Evolutionary conservation across 2,329 filamentous ascomycete species (phyloP).

Genomic region (Shiraia bambusicola): DNA sequence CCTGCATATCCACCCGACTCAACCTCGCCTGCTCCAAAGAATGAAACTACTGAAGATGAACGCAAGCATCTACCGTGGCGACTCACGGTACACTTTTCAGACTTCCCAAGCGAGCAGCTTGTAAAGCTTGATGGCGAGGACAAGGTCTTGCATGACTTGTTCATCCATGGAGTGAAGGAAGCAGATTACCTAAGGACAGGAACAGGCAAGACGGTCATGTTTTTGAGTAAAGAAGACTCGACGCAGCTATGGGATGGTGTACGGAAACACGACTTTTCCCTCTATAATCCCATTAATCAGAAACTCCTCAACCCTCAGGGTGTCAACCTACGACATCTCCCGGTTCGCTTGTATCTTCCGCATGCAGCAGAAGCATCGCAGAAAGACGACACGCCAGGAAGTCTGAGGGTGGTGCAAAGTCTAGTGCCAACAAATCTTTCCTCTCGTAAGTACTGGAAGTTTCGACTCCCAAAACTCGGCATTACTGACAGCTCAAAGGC

Average conservation of each 20-base stretch:
- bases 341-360: constrained; percentile 81
- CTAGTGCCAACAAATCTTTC: constrained; percentile 60
- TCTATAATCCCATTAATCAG: constrained; percentile 73
- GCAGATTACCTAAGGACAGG: constrained; percentile 88
- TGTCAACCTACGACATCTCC: constrained; percentile 73
- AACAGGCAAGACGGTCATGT: constrained; percentile 87
- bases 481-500: constrained; percentile 33
- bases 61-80: constrained; percentile 58
- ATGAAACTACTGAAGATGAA: constrained; percentile 21
- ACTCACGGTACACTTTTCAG: constrained; percentile 62
- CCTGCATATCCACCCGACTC: constrained; percentile 40
- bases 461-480: not conserved
- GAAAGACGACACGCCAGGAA: constrained; percentile 37
- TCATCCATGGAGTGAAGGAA: constrained; percentile 71
- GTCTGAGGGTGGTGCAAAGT: constrained; percentile 65
- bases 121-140: constrained; percentile 58
- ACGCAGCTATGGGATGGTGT: constrained; percentile 81
- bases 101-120: constrained; percentile 60
- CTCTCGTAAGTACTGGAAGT: constrained; percentile 31
- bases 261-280: constrained; percentile 70
- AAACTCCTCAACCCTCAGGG: constrained; percentile 73
- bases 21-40: constrained; percentile 11
- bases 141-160: constrained; percentile 63
- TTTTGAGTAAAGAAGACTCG: constrained; percentile 79
- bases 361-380: constrained; percentile 28